Conservation (phyloP, 179 eudicot genomes). For the Gypsophila paniculata region DNA sequence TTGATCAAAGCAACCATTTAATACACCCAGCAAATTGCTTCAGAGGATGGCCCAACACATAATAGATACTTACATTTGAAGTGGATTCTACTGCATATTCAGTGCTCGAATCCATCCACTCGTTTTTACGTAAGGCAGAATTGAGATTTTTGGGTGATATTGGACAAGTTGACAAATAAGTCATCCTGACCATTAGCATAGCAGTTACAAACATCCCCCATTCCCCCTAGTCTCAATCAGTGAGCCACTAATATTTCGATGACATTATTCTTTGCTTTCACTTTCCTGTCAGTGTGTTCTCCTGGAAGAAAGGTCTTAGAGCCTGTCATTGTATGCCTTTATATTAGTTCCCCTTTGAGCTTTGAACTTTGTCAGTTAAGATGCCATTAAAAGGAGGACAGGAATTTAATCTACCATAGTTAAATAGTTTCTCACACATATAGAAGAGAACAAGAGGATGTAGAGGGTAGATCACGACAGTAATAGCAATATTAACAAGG, state of each 20-base stretch:
- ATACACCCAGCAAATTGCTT: too few species aligned
- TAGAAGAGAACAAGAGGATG: neutral
- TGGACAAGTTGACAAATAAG: too few species aligned
- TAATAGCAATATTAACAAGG: too few species aligned
- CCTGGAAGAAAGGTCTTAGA: neutral
- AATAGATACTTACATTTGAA: too few species aligned
- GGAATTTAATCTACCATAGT: neutral
- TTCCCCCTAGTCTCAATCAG: neutral
- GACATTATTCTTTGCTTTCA: neutral
- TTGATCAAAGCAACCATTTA: too few species aligned
- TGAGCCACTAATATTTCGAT: neutral
- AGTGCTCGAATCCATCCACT: too few species aligned
- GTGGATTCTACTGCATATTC: too few species aligned
- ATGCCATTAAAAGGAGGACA: neutral
- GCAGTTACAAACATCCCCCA: conserved; percentile 1
- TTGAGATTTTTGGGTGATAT: too few species aligned
- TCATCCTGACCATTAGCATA: neutral
- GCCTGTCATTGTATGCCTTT: neutral
- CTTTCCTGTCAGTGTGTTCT: neutral
- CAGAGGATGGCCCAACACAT: too few species aligned
- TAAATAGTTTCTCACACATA: neutral
- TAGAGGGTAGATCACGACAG: neutral
- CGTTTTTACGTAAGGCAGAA: too few species aligned
- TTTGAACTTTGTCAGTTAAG: neutral
- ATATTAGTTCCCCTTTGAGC: neutral